These are phyloP conservation scores for Paecilomyces sp. DNA, from an alignment of 2,329 filamentous ascomycete species.

Conservation along the genomic window DNA sequence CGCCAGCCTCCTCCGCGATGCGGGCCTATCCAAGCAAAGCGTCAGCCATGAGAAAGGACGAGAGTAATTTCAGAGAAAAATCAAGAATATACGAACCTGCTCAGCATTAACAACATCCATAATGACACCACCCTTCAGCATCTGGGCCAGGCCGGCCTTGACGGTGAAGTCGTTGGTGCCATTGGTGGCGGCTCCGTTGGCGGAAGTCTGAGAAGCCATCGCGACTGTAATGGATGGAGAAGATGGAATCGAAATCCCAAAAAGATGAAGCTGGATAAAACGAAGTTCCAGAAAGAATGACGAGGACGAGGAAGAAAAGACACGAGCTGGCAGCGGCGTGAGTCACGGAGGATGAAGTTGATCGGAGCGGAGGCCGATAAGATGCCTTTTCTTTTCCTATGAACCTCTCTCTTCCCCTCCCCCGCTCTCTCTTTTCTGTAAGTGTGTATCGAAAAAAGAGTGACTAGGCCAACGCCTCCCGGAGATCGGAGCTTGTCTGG, in stretches of 20 bases:
- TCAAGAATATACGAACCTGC: slow-evolving; percentile 45
- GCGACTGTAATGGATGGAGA: slow-evolving; percentile 7
- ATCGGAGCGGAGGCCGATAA: slow-evolving; percentile 1
- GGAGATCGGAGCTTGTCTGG: background rate
- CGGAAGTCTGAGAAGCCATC: slow-evolving; percentile 26
- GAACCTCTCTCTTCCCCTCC: slow-evolving; percentile 11
- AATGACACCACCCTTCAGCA: slow-evolving; percentile 98
- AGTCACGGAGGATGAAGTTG: slow-evolving; percentile 9
- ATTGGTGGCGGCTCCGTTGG: slow-evolving; percentile 22
- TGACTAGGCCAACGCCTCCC: slow-evolving; percentile 7
- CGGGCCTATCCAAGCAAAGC: slow-evolving; percentile 55
- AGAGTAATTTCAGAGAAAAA: background rate
- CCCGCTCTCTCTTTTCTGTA: background rate
- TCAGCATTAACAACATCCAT: slow-evolving; percentile 97
- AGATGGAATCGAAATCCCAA: background rate
- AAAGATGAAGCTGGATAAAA: slow-evolving; percentile 2
- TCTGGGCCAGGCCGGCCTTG: slow-evolving; percentile 92
- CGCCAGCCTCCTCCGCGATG: slow-evolving; percentile 95
- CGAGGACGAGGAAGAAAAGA: slow-evolving; percentile 5
- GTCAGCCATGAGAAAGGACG: slow-evolving; percentile 4
- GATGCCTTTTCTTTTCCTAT: slow-evolving; percentile 2
- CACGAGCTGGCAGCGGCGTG: slow-evolving; percentile 8
- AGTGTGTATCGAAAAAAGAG: background rate
- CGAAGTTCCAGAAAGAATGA: slow-evolving; percentile 3
- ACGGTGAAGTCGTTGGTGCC: slow-evolving; percentile 64